Percentiles rank a stretch among this genome's conserved stretches.
phyloP scores from a whole-genome alignment of 768 basidiomycete species.

The Russula emetica region DNA sequence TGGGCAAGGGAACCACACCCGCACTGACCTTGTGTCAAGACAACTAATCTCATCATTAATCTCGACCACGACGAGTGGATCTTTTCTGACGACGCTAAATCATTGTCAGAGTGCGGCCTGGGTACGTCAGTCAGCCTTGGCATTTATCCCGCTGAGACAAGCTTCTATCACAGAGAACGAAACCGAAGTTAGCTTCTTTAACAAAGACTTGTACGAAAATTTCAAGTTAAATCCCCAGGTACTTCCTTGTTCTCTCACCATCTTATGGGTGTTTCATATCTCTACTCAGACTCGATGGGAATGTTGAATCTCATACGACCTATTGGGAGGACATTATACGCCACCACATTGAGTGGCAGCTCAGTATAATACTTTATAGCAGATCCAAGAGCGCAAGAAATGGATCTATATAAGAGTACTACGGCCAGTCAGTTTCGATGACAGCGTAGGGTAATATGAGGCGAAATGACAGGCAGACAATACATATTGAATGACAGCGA shows the following conservation, averaged over 20 bases:
- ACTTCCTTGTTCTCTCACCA: neutral
- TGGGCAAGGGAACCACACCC: neutral
- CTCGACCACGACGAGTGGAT: constrained; percentile 96
- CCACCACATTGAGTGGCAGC: neutral
- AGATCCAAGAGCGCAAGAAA: constrained; percentile 11
- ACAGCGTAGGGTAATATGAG: constrained; percentile 19
- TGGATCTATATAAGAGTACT: constrained; percentile 26
- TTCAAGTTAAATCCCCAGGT: constrained; percentile 87
- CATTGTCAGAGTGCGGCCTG: constrained; percentile 67
- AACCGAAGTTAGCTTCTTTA: constrained; percentile 92
- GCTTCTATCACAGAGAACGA: constrained; percentile 70
- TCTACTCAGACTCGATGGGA: constrained; percentile 25
- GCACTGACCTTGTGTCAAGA: constrained; percentile 45
- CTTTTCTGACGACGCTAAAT: constrained; percentile 58
- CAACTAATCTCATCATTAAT: constrained; percentile 96
- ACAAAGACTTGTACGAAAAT: constrained; percentile 63
- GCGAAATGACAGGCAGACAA: constrained; percentile 11
- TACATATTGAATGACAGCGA: constrained; percentile 23
- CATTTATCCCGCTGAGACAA: neutral
- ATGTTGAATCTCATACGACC: constrained; percentile 7
- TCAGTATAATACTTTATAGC: constrained; percentile 1
- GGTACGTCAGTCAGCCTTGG: constrained; percentile 48
- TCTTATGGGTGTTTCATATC: neutral
- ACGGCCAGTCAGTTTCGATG: constrained; percentile 15
- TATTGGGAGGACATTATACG: neutral